Conservation (phyloP, 805 yeast species). For the Yamadazyma nakazawae region DNA sequence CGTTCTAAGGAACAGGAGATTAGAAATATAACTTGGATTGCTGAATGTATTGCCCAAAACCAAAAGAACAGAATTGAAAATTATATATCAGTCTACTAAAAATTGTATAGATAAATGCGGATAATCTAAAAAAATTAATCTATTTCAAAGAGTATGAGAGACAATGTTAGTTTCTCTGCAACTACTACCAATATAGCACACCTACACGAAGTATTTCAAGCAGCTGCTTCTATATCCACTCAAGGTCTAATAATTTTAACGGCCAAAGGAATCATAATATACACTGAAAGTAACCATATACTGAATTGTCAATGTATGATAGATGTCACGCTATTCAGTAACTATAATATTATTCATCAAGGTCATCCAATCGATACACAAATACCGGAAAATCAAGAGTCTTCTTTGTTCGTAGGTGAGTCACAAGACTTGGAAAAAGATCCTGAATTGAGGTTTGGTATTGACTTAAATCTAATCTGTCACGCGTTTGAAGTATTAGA, state of each 20-base stretch:
- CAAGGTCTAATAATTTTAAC: slow-evolving; percentile 36
- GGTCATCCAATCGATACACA: background rate
- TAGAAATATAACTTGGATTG: slow-evolving; percentile 98
- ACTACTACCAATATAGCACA: slow-evolving; percentile 37
- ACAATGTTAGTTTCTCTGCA: slow-evolving; percentile 25
- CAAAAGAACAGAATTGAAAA: slow-evolving; percentile 92
- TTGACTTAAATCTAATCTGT: slow-evolving; percentile 33
- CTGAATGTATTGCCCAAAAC: slow-evolving; percentile 98
- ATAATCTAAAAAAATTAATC: background rate
- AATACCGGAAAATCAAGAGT: background rate
- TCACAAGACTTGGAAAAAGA: background rate
- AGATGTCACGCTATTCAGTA: slow-evolving; percentile 35
- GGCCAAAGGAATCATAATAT: slow-evolving; percentile 30
- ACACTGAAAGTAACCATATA: slow-evolving; percentile 36
- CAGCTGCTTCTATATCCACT: slow-evolving; percentile 28
- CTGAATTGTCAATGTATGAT: slow-evolving; percentile 31
- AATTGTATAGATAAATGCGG: slow-evolving; percentile 4
- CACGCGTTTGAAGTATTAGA: slow-evolving; percentile 36
- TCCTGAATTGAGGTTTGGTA: slow-evolving; percentile 23
- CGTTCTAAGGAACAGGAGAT: slow-evolving; percentile 95
- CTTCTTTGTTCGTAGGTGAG: slow-evolving; percentile 4
- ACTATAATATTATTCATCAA: slow-evolving; percentile 19
- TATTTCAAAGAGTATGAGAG: slow-evolving; percentile 1
- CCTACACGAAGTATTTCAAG: slow-evolving; percentile 33
- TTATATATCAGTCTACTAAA: slow-evolving; percentile 79